A percentile compares a stretch with the other conserved stretches of the same genome.
These are phyloP conservation scores for Babesia bigemina DNA, from an alignment of 169 alveolate genomes.

Conservation along the genomic window DNA sequence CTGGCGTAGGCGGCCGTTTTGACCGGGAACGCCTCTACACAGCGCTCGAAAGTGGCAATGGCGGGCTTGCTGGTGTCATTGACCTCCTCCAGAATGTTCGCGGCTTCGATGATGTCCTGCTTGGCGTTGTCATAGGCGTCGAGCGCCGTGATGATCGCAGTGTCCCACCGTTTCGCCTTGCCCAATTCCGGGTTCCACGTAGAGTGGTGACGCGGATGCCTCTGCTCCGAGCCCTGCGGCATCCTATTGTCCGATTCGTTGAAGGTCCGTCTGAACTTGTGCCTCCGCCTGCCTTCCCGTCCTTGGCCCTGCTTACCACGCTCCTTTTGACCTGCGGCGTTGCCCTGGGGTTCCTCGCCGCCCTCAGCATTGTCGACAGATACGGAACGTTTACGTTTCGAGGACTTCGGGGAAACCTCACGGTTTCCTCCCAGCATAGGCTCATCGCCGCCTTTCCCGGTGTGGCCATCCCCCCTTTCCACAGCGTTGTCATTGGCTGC, in stretches of 20 bases:
- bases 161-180: slow-evolving; percentile 38
- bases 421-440: too few relatives aligned
- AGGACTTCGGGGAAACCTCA: neutral
- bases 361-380: slow-evolving; percentile 3
- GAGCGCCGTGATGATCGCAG: slow-evolving; percentile 35
- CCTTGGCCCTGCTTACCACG: slow-evolving; percentile 3
- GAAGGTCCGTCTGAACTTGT: slow-evolving; percentile 14
- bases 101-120: slow-evolving; percentile 43
- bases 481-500: neutral
- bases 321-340: neutral
- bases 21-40: slow-evolving; percentile 60
- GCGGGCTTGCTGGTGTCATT: slow-evolving; percentile 22
- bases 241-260: neutral
- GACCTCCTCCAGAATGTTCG: slow-evolving; percentile 8
- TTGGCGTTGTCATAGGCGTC: slow-evolving; percentile 55
- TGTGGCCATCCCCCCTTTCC: too few relatives aligned
- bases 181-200: slow-evolving; percentile 4
- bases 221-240: too few relatives aligned
- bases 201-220: neutral
- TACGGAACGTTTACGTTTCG: neutral
- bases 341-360: slow-evolving; percentile 1
- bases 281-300: neutral
- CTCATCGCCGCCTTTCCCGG: too few relatives aligned
- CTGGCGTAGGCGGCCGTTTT: slow-evolving; percentile 70
- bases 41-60: slow-evolving; percentile 28